Evolutionary conservation across 768 basidiomycete species (phyloP), one percentile per base, ranked within the genome.

Genomic region (Amanita pallidorosea): DNA sequence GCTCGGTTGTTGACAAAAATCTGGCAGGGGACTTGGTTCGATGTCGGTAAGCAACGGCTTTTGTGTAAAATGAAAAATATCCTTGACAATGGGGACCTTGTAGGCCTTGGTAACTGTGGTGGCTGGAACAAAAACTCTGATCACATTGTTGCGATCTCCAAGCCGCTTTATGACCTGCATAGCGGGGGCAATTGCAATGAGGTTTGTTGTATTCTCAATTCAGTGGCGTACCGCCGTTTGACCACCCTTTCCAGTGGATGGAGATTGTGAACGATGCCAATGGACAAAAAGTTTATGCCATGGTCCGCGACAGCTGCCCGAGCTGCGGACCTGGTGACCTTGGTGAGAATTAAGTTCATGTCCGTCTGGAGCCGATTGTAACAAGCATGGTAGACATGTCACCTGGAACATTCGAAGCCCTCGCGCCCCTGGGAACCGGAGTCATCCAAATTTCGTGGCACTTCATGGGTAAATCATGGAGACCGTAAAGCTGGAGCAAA

Each of bases 41-140:
- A 51, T 27, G 40, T 42, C 13, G 49, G 49, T 44, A 35, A 11
- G 49, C 27, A 41, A 25, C 9, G 15, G 25, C 4, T 44, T 38
- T 2, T 38, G 36, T 35, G 4, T 49, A 3, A 23, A 31, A 8
- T 27, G n/a, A 18, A 12, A 48, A 44, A 42, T 25, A 7, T 23
- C n/a, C 8, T 5, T 49, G n/a, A 49, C 49, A 41, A n/a, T 9
- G 12, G 31, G 11, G 12, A 18, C 27, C 23, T 3, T 36, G 31
- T 8, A 71, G 71, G 70, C 29, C 58, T 70, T 22, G 85, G 83
- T 40, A 83, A 85, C 63, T 88, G 86, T 59, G 84, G 84, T 23
- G 56, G 71, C 35, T 49, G 40, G 46, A 75, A 84, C 60, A 62
- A 44, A 33, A 61, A 75, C 60, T 72, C 57, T 47, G 74, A 81